phyloP scores from a whole-genome alignment of 2,329 filamentous ascomycete genomes.

The Chaetomium strumarium region DNA sequence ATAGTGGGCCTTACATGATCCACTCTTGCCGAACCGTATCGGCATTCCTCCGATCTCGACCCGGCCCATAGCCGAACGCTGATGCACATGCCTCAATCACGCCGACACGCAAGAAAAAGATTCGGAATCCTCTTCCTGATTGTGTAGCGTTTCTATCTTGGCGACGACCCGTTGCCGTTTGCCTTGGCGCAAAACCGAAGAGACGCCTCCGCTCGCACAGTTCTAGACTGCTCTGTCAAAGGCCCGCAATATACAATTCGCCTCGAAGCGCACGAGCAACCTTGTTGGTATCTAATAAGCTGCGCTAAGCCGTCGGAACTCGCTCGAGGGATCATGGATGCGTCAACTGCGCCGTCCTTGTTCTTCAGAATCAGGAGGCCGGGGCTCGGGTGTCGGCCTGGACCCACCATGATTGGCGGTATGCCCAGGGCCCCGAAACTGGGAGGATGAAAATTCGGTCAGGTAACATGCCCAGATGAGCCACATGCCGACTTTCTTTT shows the following conservation, averaged over 20 bases:
- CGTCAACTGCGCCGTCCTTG: not conserved
- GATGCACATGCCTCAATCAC: slow-evolving; percentile 7
- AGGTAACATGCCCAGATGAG: not conserved
- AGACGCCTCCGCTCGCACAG: too few relatives aligned
- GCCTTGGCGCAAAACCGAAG: too few relatives aligned
- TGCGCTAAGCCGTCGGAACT: not conserved
- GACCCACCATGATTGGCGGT: slow-evolving; percentile 7
- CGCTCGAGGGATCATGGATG: not conserved
- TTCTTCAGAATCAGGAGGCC: not conserved
- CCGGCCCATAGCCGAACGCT: slow-evolving; percentile 9
- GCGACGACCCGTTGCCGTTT: not conserved
- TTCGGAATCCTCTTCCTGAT: not conserved
- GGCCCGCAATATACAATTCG: too few relatives aligned
- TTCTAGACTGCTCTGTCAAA: not conserved
- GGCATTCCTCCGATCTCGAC: slow-evolving; percentile 11
- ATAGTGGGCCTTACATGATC: not conserved
- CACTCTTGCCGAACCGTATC: slow-evolving; percentile 15
- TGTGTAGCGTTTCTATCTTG: not conserved
- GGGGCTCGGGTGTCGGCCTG: slow-evolving; percentile 14
- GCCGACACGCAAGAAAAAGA: not conserved
- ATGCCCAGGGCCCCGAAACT: not conserved
- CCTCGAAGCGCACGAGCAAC: not conserved
- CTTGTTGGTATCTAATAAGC: not conserved
- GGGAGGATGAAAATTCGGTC: slow-evolving; percentile 3
- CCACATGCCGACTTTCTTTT: too few relatives aligned